Conservation (phyloP, 768 basidiomycete genomes). For the Leccinum imitatum region DNA sequence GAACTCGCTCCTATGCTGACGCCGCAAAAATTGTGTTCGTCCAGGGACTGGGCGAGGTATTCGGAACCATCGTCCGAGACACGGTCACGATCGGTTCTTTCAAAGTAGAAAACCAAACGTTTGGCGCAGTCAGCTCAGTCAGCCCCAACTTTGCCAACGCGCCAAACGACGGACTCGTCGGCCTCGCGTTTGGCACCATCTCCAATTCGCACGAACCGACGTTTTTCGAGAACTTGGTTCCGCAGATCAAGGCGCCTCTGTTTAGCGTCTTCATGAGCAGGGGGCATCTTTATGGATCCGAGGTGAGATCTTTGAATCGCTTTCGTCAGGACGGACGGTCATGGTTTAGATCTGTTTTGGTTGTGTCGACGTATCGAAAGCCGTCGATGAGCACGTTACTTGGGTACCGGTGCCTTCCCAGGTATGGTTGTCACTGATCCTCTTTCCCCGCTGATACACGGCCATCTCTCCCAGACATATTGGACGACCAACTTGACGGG, state of each 20-base stretch:
- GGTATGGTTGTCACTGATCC: conserved; percentile 21
- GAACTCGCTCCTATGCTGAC: conserved; percentile 9
- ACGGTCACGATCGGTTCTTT: conserved; percentile 49
- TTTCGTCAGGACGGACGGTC: no score
- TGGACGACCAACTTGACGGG: conserved; percentile 57
- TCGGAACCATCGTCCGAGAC: conserved; percentile 51
- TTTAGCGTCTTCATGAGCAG: conserved; percentile 64
- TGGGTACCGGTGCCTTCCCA: conserved; percentile 41
- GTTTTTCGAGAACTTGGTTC: conserved; percentile 64
- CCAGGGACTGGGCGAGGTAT: conserved; percentile 54
- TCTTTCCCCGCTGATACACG: background rate
- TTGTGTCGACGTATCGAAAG: conserved; percentile 37
- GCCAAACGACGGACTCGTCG: conserved; percentile 59
- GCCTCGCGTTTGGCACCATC: conserved; percentile 62
- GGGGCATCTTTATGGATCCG: conserved; percentile 41
- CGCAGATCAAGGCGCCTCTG: conserved; percentile 41
- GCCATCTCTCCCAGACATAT: conserved; percentile 44
- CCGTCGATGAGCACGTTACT: conserved; percentile 19
- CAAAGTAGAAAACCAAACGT: conserved; percentile 47
- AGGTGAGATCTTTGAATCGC: conserved; percentile 33
- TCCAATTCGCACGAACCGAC: conserved; percentile 46
- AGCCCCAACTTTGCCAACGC: conserved; percentile 51
- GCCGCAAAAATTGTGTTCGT: background rate
- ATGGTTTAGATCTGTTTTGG: conserved; percentile 13
- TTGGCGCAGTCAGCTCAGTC: conserved; percentile 48